Evolutionary conservation across 352 stramenopile genomes (phyloP).

Genomic region (Phytopythium aichiense): DNA sequence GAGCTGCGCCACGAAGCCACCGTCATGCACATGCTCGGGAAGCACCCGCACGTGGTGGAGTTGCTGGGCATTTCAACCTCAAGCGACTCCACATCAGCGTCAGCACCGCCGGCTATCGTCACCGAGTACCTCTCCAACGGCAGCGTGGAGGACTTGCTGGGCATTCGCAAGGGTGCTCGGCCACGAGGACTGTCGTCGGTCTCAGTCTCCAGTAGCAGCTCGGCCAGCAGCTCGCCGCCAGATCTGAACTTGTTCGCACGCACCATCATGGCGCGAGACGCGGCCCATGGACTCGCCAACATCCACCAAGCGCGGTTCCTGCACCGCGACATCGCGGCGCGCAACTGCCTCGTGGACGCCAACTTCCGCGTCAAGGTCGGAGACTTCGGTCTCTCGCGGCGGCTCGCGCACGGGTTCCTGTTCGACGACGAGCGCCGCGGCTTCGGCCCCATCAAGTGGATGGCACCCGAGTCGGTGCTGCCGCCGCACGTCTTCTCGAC

Average conservation of each 20-base stretch:
- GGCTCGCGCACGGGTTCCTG: conserved; percentile 26
- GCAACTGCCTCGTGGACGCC: conserved; percentile 62
- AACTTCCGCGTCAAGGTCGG: conserved; percentile 69
- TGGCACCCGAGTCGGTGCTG: conserved; percentile 62
- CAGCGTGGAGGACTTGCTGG: conserved; percentile 48
- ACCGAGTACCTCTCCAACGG: conserved; percentile 70
- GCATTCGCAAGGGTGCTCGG: conserved; percentile 7
- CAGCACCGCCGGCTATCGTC: conserved; percentile 31
- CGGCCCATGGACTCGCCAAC: conserved; percentile 57
- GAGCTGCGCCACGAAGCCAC: conserved; percentile 65
- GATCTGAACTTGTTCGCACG: conserved; percentile 45
- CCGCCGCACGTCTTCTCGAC: conserved; percentile 67
- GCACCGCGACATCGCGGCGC: conserved; percentile 62
- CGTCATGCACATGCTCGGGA: conserved; percentile 71
- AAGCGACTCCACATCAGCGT: neutral
- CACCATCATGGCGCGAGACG: conserved; percentile 64
- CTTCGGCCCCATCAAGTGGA: conserved; percentile 73
- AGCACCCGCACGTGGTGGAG: conserved; percentile 69
- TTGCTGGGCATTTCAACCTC: conserved; percentile 43
- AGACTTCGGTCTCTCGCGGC: conserved; percentile 63
- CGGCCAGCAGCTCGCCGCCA: neutral
- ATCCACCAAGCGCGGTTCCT: conserved; percentile 62
- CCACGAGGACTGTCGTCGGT: neutral
- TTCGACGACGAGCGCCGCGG: conserved; percentile 56
- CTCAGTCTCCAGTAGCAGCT: neutral